Percentiles rank a stretch among this genome's conserved stretches.
Evolutionary conservation across 1,284 basidiomycete species (phyloP).

Genomic region (Cutaneotrichosporon sp.): DNA sequence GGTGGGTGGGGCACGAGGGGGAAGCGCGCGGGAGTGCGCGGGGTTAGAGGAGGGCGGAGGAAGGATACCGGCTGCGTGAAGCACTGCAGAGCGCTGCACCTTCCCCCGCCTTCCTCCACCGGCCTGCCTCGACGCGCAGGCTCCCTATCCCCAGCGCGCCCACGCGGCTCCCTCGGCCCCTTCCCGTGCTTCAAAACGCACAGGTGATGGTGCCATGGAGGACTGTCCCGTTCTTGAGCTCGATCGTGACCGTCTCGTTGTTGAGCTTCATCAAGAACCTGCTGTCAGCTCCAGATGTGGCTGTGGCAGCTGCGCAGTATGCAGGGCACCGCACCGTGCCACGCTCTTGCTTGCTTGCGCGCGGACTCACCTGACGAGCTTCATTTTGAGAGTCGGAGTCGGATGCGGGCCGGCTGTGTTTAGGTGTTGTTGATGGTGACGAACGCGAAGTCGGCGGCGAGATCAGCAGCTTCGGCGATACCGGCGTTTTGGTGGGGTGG

Average conservation of each 20-base stretch:
- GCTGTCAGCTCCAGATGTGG: slow-evolving; percentile 12
- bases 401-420: slow-evolving; percentile 24
- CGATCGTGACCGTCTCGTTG: slow-evolving; percentile 98
- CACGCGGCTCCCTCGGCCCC: too few species aligned
- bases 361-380: slow-evolving; percentile 55
- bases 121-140: too few species aligned
- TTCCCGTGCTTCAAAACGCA: too few species aligned
- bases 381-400: slow-evolving; percentile 54
- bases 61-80: neutral
- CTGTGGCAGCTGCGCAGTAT: too few species aligned
- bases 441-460: neutral
- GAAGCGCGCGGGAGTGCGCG: too few species aligned
- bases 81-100: too few species aligned
- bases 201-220: slow-evolving; percentile 98
- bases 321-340: too few species aligned
- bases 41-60: neutral
- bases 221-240: slow-evolving; percentile 95
- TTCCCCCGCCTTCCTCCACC: too few species aligned
- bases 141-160: too few species aligned
- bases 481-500: too few species aligned
- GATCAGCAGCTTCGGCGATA: neutral
- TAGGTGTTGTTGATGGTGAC: slow-evolving; percentile 10
- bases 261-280: slow-evolving; percentile 99
- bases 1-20: neutral
- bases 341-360: too few species aligned